These are phyloP conservation scores for Diaporthe citriasiana DNA, from an alignment of 2,329 filamentous ascomycete genomes.

Conservation along the genomic window DNA sequence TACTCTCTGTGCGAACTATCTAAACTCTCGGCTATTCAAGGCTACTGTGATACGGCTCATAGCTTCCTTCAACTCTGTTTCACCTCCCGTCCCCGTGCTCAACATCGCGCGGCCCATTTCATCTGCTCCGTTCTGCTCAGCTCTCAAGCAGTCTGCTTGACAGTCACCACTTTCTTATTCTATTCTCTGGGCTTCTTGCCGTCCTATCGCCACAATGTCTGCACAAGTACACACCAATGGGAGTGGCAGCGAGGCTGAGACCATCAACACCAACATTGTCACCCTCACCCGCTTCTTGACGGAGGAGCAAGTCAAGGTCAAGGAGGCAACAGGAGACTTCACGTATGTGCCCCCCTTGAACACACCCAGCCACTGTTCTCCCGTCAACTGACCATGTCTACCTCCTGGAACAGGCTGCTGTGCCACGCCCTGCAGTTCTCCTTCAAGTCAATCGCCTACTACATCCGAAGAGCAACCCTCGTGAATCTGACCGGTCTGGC, in stretches of 20 bases:
- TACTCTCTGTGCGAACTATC: not conserved
- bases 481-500: slow-evolving; percentile 97
- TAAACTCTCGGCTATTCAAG: not conserved
- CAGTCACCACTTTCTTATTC: not conserved
- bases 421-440: slow-evolving; percentile 99
- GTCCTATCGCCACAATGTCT: slow-evolving; percentile 37
- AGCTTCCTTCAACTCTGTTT: slow-evolving; percentile 17
- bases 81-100: slow-evolving; percentile 1
- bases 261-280: slow-evolving; percentile 95
- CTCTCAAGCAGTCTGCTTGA: slow-evolving; percentile 27
- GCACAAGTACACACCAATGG: slow-evolving; percentile 50
- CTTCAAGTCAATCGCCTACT: slow-evolving; percentile 99
- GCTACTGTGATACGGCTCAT: slow-evolving; percentile 17
- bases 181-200: not conserved
- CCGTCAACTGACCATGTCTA: slow-evolving; percentile 19
- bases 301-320: slow-evolving; percentile 93
- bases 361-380: slow-evolving; percentile 38
- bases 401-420: slow-evolving; percentile 75
- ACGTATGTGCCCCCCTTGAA: slow-evolving; percentile 74
- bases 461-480: slow-evolving; percentile 94
- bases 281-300: slow-evolving; percentile 96
- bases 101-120: not conserved
- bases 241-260: slow-evolving; percentile 72
- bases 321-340: slow-evolving; percentile 97
- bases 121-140: not conserved